phyloP scores from a whole-genome alignment of 345 rosid genomes.

The Arabidopsis thaliana region DNA sequence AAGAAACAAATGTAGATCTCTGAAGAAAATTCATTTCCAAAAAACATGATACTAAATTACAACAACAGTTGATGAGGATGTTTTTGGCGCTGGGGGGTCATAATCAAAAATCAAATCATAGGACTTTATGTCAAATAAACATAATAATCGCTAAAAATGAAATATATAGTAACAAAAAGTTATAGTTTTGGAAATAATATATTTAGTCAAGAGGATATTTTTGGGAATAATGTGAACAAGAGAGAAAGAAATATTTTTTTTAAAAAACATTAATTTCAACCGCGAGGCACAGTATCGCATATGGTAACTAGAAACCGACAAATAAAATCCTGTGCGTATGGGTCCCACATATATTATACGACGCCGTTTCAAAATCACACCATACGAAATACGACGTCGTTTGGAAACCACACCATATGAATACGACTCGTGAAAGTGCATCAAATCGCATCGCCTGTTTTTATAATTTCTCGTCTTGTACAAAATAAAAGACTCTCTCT shows the following conservation, averaged over 20 bases:
- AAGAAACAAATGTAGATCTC: not conserved
- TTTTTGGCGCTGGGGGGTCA: conserved; percentile 37
- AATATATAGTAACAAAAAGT: not conserved
- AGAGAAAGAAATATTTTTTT: not conserved
- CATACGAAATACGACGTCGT: conserved; percentile 25
- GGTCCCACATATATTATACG: conserved; percentile 19
- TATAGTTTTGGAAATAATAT: conserved; percentile 25
- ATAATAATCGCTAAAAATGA: conserved; percentile 2
- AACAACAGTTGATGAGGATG: conserved; percentile 27
- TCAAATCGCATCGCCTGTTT: conserved; percentile 45
- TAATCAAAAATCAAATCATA: conserved; percentile 30
- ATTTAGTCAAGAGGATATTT: conserved; percentile 23
- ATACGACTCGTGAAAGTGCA: conserved; percentile 42
- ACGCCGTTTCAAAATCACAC: not conserved
- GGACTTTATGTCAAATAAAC: conserved; percentile 23
- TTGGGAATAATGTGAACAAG: not conserved
- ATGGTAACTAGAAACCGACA: conserved; percentile 44
- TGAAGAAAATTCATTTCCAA: not conserved
- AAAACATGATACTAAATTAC: conserved; percentile 14
- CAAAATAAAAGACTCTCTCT: conserved; percentile 17
- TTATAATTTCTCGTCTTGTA: conserved; percentile 23
- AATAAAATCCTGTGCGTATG: conserved; percentile 16
- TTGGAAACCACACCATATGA: conserved; percentile 9
- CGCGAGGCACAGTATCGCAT: conserved; percentile 9
- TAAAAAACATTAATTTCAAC: conserved; percentile 36